Conservation (phyloP, 2,329 filamentous ascomycete genomes). For the Neospermospora avenae region DNA sequence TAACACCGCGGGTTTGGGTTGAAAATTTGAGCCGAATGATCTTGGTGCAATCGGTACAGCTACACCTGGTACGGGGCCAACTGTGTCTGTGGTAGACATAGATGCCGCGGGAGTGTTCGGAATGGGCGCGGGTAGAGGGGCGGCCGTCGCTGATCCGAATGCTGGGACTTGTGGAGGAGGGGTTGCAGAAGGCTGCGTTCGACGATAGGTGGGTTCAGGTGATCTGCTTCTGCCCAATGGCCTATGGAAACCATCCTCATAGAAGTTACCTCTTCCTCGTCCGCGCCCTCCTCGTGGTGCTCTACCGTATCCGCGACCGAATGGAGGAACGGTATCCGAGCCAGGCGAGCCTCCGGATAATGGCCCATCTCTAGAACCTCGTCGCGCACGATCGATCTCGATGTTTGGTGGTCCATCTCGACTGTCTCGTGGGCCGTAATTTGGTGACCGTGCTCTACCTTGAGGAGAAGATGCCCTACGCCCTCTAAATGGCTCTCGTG, state of each 20-base stretch:
- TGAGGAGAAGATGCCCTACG: slow-evolving; percentile 61
- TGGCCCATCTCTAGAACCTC: slow-evolving; percentile 70
- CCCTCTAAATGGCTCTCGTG: slow-evolving; percentile 44
- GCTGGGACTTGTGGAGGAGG: slow-evolving; percentile 52
- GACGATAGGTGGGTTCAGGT: slow-evolving; percentile 32
- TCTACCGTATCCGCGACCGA: slow-evolving; percentile 45
- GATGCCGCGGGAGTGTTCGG: not conserved
- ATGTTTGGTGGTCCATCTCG: slow-evolving; percentile 56
- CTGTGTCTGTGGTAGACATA: slow-evolving; percentile 1
- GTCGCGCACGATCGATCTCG: slow-evolving; percentile 63
- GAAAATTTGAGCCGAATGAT: slow-evolving; percentile 3
- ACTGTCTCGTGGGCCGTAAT: slow-evolving; percentile 51
- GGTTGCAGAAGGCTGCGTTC: slow-evolving; percentile 46
- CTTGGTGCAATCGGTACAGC: slow-evolving; percentile 31
- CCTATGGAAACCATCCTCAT: slow-evolving; percentile 49
- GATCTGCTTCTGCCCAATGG: slow-evolving; percentile 32
- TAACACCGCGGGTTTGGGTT: too few species aligned
- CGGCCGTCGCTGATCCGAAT: slow-evolving; percentile 42
- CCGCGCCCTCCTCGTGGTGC: slow-evolving; percentile 47
- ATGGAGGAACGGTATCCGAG: slow-evolving; percentile 54
- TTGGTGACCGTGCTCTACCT: slow-evolving; percentile 61
- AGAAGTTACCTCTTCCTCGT: slow-evolving; percentile 48
- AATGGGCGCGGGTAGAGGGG: not conserved
- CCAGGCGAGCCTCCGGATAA: slow-evolving; percentile 68
- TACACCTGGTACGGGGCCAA: slow-evolving; percentile 27